A percentile compares a stretch with the other conserved stretches of the same genome.
These are phyloP conservation scores for Naumovozyma baii DNA, from an alignment of 805 yeast genomes.

Conservation along the genomic window DNA sequence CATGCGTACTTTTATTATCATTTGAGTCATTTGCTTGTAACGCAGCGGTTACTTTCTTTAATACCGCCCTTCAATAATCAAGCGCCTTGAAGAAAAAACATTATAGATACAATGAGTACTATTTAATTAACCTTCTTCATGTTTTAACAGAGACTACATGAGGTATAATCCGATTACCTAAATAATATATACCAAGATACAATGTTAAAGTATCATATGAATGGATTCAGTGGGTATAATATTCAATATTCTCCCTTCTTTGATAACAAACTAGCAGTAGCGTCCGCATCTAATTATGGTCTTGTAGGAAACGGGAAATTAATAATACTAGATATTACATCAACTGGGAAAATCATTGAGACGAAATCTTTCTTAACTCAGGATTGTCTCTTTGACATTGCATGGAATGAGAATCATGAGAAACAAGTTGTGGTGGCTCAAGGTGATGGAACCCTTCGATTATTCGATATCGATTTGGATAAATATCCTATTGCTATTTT, in stretches of 20 bases:
- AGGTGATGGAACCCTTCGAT: constrained; percentile 82
- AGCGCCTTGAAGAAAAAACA: not conserved
- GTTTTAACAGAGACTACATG: too few relatives aligned
- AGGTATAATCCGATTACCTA: too few relatives aligned
- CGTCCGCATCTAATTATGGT: constrained; percentile 87
- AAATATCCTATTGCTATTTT: constrained; percentile 65
- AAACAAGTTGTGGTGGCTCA: constrained; percentile 74
- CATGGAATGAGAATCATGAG: constrained; percentile 89
- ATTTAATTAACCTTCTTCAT: too few relatives aligned
- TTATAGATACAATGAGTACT: too few relatives aligned
- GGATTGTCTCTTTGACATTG: constrained; percentile 78
- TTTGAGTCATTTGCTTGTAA: not conserved
- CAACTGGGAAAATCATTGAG: constrained; percentile 49
- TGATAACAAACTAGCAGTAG: constrained; percentile 83
- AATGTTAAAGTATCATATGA: constrained; percentile 63
- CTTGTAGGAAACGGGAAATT: constrained; percentile 88
- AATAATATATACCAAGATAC: too few relatives aligned
- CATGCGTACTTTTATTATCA: not conserved
- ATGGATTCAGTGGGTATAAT: constrained; percentile 78
- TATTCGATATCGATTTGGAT: constrained; percentile 64
- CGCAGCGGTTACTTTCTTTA: too few relatives aligned
- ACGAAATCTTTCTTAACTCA: constrained; percentile 73
- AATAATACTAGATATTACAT: constrained; percentile 56
- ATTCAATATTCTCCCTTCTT: constrained; percentile 86
- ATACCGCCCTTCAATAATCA: too few relatives aligned